Base-by-base conservation (phyloP, 306 rosid genomes). In the Oxytropis ochrocephala region DNA sequence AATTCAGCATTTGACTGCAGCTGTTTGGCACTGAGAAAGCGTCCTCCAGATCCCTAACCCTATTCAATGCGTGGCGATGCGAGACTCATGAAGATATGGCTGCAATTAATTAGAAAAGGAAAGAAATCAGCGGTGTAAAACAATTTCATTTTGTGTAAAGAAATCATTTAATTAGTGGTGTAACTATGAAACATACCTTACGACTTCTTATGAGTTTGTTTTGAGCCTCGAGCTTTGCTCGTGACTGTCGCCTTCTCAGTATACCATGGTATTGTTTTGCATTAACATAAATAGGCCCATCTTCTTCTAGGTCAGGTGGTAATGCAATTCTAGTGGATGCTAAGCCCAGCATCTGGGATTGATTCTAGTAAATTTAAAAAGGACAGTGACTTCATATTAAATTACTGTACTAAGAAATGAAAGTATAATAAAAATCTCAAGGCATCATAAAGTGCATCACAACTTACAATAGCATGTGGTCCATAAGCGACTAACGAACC, bases 61-160 rank as follows among this genome's bases (percentile, higher is more conserved):
- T 70, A 10, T 87, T 91, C 80, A 91, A 73, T 18, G 97, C 97
- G 32, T 91, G 97, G 7, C 82, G 83, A 68, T 91, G 97, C 48
- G 90, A 41, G 97, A 91, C 84, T 91, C 97, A 0, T 91, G 97
- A 67, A 91, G 97, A 84, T 91, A 91, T 6, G 97, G 96, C 97
- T 91, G 88, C 89, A 82, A 75, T 33, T 17, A 51, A 67, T 75
- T 39, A 51, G 50, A 44, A 64, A 54, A 60, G 10, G 52, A 27
- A 7, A 9, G 29, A 33, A 36, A 64, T 73, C 46, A 43, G 29
- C 0, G 42, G 67, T 75, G 29, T 52, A 27, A 39, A 6, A n/a
- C 13, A 11, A 32, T 50, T 75, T 69, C 50, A 35, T 53, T 29
- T 60, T 17, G 27, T n/a, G n/a, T n/a, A n/a, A n/a, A n/a, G n/a